phyloP scores from a whole-genome alignment of 2,329 filamentous ascomycete species.

The Alternaria viburni region DNA sequence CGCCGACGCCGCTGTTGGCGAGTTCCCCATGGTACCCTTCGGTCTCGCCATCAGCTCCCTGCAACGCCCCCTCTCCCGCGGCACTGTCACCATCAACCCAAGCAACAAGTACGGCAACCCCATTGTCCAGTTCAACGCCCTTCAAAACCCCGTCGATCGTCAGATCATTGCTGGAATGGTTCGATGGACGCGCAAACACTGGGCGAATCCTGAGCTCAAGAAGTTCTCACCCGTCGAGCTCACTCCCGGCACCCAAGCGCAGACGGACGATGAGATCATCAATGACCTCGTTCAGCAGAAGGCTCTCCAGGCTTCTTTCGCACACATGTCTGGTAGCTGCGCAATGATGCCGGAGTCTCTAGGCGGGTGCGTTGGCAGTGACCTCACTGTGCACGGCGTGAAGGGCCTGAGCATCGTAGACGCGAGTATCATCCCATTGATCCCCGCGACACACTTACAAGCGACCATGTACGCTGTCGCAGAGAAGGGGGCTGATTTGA shows the following conservation, averaged over 20 bases:
- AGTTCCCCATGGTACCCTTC: slow-evolving; percentile 38
- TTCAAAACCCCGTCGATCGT: slow-evolving; percentile 46
- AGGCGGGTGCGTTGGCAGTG: slow-evolving; percentile 34
- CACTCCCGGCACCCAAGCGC: slow-evolving; percentile 28
- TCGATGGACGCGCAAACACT: slow-evolving; percentile 45
- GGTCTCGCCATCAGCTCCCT: slow-evolving; percentile 27
- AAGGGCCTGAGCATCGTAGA: slow-evolving; percentile 39
- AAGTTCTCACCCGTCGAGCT: slow-evolving; percentile 42
- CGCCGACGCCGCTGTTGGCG: slow-evolving; percentile 38
- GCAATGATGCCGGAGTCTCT: slow-evolving; percentile 37
- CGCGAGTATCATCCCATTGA: slow-evolving; percentile 38
- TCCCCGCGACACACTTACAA: slow-evolving; percentile 38
- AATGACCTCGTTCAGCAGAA: slow-evolving; percentile 17
- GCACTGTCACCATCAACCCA: slow-evolving; percentile 47
- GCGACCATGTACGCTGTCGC: slow-evolving; percentile 42
- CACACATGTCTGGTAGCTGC: slow-evolving; percentile 35
- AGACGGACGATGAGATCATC: slow-evolving; percentile 37
- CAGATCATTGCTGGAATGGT: slow-evolving; percentile 45
- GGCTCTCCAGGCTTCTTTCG: slow-evolving; percentile 27
- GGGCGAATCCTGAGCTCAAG: slow-evolving; percentile 38
- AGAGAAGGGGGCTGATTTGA: slow-evolving; percentile 42
- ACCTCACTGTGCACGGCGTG: slow-evolving; percentile 34
- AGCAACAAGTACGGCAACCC: slow-evolving; percentile 40
- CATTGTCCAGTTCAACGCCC: slow-evolving; percentile 43
- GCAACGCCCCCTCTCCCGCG: slow-evolving; percentile 40